These are phyloP conservation scores for Triticum urartu DNA, from an alignment of 176 grass and related monocot genomes.

Conservation along the genomic window DNA sequence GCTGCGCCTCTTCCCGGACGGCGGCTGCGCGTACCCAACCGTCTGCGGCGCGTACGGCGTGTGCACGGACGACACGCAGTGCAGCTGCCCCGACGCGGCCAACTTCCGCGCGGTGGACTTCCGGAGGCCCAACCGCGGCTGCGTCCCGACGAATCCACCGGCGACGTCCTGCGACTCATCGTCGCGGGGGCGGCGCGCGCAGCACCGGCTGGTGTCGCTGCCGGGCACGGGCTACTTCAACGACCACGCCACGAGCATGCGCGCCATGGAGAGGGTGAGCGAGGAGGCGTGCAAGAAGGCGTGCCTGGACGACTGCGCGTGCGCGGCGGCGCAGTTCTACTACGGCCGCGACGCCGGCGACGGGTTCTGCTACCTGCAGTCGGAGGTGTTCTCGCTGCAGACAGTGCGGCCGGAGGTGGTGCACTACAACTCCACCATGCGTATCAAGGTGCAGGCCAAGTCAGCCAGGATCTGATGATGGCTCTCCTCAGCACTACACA, in stretches of 20 bases:
- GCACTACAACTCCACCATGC: slow-evolving; percentile 48
- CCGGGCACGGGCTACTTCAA: slow-evolving; percentile 34
- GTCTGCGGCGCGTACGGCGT: slow-evolving; percentile 53
- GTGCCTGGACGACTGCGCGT: slow-evolving; percentile 40
- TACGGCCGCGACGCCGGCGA: slow-evolving; percentile 23
- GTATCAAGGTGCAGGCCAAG: slow-evolving; percentile 34
- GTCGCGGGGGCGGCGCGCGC: not conserved
- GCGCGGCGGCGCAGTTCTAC: slow-evolving; percentile 39
- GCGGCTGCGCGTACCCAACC: slow-evolving; percentile 40
- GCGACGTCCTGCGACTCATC: not conserved
- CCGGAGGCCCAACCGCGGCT: slow-evolving; percentile 43
- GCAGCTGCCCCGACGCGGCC: slow-evolving; percentile 46
- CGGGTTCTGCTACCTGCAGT: slow-evolving; percentile 43
- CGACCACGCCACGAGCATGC: slow-evolving; percentile 29
- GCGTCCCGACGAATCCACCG: slow-evolving; percentile 9
- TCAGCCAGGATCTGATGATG: too few species aligned
- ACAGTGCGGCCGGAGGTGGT: slow-evolving; percentile 3
- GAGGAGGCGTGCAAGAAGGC: slow-evolving; percentile 41
- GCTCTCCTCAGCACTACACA: too few species aligned
- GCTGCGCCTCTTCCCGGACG: slow-evolving; percentile 31
- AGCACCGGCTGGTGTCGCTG: slow-evolving; percentile 34
- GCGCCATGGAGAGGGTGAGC: slow-evolving; percentile 24
- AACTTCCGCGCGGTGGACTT: slow-evolving; percentile 48
- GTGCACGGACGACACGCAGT: slow-evolving; percentile 48
- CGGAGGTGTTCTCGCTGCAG: slow-evolving; percentile 38